Evolutionary conservation across 352 stramenopile genomes (phyloP).

Genomic region (Aphanomyces invadans): DNA sequence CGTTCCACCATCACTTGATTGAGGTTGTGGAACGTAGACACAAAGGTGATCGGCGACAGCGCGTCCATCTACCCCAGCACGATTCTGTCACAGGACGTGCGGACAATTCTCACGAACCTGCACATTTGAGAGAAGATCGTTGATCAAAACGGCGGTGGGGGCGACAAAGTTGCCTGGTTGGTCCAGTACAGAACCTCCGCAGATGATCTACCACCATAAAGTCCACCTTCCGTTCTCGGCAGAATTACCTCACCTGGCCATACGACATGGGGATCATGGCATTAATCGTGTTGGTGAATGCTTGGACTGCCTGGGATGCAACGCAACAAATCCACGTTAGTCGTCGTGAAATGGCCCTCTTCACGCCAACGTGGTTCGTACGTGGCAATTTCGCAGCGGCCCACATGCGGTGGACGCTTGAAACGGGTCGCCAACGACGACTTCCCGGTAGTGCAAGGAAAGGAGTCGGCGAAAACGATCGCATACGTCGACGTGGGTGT

Average conservation of each 20-base stretch:
- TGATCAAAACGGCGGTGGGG: background rate
- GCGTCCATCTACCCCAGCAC: background rate
- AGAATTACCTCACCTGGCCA: background rate
- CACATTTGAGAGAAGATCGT: background rate
- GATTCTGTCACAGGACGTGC: background rate
- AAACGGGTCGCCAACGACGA: slow-evolving; percentile 84
- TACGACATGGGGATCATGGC: background rate
- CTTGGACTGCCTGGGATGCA: background rate
- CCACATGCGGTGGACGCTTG: slow-evolving; percentile 72
- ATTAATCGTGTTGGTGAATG: slow-evolving; percentile 6
- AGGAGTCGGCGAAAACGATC: slow-evolving; percentile 80
- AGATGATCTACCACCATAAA: slow-evolving; percentile 2
- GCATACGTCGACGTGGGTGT: slow-evolving; percentile 85
- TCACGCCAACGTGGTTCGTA: background rate
- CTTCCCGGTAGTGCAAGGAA: slow-evolving; percentile 68
- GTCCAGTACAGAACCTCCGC: background rate
- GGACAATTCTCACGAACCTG: background rate
- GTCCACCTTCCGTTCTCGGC: no score
- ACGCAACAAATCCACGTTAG: background rate
- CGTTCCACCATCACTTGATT: background rate
- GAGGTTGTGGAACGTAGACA: background rate
- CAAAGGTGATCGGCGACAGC: slow-evolving; percentile 3
- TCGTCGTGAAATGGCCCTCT: background rate
- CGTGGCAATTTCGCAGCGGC: slow-evolving; percentile 43
- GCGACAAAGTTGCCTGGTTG: slow-evolving; percentile 1